Evolutionary conservation across 164 flowering plant species (phyloP), one percentile per base, ranked within the genome.

Genomic region (Umbilicus rupestris): DNA sequence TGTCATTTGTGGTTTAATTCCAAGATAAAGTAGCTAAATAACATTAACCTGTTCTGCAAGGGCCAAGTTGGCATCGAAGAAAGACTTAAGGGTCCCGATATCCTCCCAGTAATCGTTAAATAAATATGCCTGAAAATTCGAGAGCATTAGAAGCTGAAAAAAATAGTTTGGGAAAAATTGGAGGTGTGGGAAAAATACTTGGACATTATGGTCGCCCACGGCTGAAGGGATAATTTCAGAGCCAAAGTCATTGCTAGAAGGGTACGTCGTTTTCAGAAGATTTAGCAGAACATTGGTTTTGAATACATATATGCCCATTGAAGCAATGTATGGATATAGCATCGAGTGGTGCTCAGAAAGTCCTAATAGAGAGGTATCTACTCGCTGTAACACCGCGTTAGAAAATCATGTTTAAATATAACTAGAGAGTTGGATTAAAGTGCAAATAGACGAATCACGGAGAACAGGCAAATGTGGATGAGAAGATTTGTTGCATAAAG

Each of bases 91-190:
- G 4, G 96, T 89, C 75, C 99, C 99, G 74, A 94, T 94, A 72
- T 94, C 97, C 75, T 94, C 99, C 99, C 99, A 94, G 75, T 94
- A 91, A 72, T 94, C 99, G 62, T 78, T 85, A 73, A 91, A 94
- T 39, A 94, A 72, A 78, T 85, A 91, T 65, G 97, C 97, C 97
- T 94, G 84, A 47, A 14, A 72, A 71, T 4, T 39, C 16, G 66
- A 67, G 50, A 7, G 31, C 64, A 31, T 60, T 60, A 60, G 39
- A 30, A 0, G 35, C 35, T 5, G 31, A 31, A 30, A 30, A 17
- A 17, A 15, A 12, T 5, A 5, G 14, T 31, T 14, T 3, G 10
- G 39, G 8, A 30, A 30, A 60, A 30, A 31, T 11, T 26, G 19
- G 39, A 60, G 39, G 16, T 60, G 19, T 39, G 22, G 19, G 0